Conservation (phyloP, 176 grass and related monocot genomes). For the Elaeis guineensis region DNA sequence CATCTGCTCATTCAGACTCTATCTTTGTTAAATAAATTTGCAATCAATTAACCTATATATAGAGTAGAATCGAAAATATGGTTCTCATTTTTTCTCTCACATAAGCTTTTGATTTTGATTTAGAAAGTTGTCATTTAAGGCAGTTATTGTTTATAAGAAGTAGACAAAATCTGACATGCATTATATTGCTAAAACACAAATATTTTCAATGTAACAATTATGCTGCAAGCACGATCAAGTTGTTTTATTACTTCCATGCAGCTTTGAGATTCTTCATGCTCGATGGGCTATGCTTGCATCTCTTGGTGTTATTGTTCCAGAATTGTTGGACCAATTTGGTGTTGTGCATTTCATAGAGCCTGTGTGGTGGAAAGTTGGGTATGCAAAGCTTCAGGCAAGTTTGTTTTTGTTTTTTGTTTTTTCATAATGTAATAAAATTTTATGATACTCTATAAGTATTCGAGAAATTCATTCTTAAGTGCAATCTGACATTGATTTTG, state of each 20-base stretch:
- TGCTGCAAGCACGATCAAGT: slow-evolving; percentile 1
- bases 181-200: too few species aligned
- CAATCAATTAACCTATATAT: too few species aligned
- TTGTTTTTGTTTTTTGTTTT: background rate
- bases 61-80: too few species aligned
- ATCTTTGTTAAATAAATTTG: background rate
- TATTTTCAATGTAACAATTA: slow-evolving; percentile 1
- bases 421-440: too few species aligned
- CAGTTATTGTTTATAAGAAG: too few species aligned
- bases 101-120: too few species aligned
- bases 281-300: slow-evolving; percentile 96
- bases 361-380: slow-evolving; percentile 98
- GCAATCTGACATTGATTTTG: too few species aligned
- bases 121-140: too few species aligned
- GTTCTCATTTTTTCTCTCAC: too few species aligned
- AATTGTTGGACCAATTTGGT: slow-evolving; percentile 66
- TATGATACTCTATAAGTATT: too few species aligned
- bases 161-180: too few species aligned
- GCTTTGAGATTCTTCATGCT: slow-evolving; percentile 92
- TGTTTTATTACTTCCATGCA: slow-evolving; percentile 21
- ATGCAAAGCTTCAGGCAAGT: slow-evolving; percentile 85
- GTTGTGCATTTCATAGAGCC: slow-evolving; percentile 80
- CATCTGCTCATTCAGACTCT: background rate
- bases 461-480: too few species aligned
- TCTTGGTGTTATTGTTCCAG: slow-evolving; percentile 74